These are phyloP conservation scores for Carex sylvatica DNA, from an alignment of 202 grass and related monocot genomes.

Conservation along the genomic window DNA sequence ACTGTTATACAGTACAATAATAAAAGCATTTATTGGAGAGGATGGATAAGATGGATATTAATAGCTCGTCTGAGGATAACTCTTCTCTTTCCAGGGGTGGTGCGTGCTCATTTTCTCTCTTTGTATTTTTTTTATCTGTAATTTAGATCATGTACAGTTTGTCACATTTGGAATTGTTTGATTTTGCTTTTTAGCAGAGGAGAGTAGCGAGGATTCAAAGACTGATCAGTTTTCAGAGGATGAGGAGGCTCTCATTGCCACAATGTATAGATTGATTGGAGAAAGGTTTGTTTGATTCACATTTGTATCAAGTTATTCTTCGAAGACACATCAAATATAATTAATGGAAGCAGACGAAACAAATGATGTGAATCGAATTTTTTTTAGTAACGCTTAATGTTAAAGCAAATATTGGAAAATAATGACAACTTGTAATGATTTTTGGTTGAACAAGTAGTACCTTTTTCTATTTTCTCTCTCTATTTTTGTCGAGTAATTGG, in stretches of 20 bases:
- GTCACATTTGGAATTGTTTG: background rate
- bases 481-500: too few relatives aligned
- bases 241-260: conserved; percentile 42
- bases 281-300: conserved; percentile 35
- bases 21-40: background rate
- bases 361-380: background rate
- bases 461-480: too few relatives aligned
- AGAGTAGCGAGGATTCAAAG: conserved; percentile 30
- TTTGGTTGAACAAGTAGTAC: background rate
- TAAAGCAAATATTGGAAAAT: background rate
- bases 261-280: conserved; percentile 45
- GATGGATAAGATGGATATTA: conserved; percentile 26
- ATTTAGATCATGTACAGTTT: background rate
- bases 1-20: background rate
- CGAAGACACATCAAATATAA: background rate
- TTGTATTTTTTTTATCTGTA: background rate
- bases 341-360: background rate
- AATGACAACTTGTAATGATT: too few relatives aligned
- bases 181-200: background rate
- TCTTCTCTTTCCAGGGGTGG: conserved; percentile 33
- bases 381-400: background rate
- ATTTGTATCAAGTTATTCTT: background rate
- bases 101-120: background rate
- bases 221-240: conserved; percentile 36
- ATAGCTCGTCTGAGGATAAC: conserved; percentile 31